Conservation (phyloP, 2,329 filamentous ascomycete genomes). For the Dryadomyces quercus-mongolicae region DNA sequence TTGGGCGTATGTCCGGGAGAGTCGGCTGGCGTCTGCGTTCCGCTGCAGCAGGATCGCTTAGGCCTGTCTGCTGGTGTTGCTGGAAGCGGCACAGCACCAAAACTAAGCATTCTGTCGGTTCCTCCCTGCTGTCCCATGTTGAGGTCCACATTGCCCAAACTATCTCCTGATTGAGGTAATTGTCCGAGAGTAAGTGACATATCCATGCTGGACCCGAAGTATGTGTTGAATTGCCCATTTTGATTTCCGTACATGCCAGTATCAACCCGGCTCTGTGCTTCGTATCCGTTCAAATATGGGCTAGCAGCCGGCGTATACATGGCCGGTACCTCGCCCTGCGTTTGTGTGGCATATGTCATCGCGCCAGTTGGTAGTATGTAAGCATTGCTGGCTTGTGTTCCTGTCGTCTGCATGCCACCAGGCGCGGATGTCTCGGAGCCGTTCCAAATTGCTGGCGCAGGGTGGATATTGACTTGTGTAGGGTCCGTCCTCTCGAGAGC, state of each 20-base stretch:
- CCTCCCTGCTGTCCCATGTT: background rate
- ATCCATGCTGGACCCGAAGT: constrained; percentile 1
- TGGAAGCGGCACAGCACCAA: background rate
- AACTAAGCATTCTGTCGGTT: background rate
- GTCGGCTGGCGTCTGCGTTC: background rate
- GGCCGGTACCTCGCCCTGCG: background rate
- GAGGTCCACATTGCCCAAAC: background rate
- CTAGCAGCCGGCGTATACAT: constrained; percentile 1
- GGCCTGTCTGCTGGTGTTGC: background rate
- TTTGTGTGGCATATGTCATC: background rate
- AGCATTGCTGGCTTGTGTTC: background rate
- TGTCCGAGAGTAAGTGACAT: constrained; percentile 1
- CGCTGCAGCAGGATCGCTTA: constrained; percentile 7
- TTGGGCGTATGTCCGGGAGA: constrained; percentile 9
- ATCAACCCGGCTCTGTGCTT: background rate
- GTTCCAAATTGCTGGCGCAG: constrained; percentile 2
- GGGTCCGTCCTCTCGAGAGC: constrained; percentile 38
- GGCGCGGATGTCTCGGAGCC: background rate
- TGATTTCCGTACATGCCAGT: constrained; percentile 1
- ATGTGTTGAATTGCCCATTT: background rate
- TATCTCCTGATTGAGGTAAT: background rate
- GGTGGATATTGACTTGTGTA: constrained; percentile 7
- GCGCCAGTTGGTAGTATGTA: constrained; percentile 4
- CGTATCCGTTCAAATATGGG: background rate
- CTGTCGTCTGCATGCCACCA: background rate